Percentiles rank a stretch among this genome's conserved stretches.
phyloP scores from a whole-genome alignment of 306 rosid genomes.

The Quercus gilva region DNA sequence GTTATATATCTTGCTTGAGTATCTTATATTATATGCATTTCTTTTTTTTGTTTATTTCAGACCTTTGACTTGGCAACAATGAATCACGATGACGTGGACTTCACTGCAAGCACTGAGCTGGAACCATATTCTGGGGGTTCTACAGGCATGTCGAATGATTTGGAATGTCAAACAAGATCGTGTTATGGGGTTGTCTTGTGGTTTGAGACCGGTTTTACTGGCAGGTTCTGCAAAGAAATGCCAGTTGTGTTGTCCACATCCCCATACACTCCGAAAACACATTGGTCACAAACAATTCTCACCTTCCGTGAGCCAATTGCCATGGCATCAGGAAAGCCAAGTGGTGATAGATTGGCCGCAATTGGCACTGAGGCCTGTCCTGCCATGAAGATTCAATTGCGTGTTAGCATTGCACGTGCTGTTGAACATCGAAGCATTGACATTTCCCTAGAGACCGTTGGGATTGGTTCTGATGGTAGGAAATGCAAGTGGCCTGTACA shows the following conservation, averaged over 20 bases:
- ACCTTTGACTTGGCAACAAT: conserved; percentile 85
- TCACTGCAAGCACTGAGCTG: conserved; percentile 70
- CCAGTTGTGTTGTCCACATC: conserved; percentile 79
- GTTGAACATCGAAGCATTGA: conserved; percentile 84
- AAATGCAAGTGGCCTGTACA: conserved; percentile 70
- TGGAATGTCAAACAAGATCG: conserved; percentile 40
- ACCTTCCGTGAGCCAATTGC: conserved; percentile 81
- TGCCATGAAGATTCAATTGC: conserved; percentile 58
- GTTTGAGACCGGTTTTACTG: conserved; percentile 89
- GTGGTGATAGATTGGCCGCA: conserved; percentile 28
- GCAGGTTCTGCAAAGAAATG: conserved; percentile 75
- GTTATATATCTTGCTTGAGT: neutral
- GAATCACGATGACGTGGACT: conserved; percentile 76
- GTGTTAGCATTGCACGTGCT: conserved; percentile 81
- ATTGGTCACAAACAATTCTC: conserved; percentile 86
- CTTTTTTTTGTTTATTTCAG: conserved; percentile 28
- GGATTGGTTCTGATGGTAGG: conserved; percentile 51
- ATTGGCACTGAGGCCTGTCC: conserved; percentile 62
- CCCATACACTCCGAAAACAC: conserved; percentile 65
- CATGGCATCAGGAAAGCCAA: conserved; percentile 35
- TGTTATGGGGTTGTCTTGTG: conserved; percentile 84
- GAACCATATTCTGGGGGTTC: conserved; percentile 42
- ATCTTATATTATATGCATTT: conserved; percentile 3
- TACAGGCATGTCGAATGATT: conserved; percentile 11
- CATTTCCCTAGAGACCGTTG: conserved; percentile 76